A percentile compares a stretch with the other conserved stretches of the same genome.
Evolutionary conservation across 164 flowering plant genomes (phyloP).

Genomic region (Magnolia officinalis): DNA sequence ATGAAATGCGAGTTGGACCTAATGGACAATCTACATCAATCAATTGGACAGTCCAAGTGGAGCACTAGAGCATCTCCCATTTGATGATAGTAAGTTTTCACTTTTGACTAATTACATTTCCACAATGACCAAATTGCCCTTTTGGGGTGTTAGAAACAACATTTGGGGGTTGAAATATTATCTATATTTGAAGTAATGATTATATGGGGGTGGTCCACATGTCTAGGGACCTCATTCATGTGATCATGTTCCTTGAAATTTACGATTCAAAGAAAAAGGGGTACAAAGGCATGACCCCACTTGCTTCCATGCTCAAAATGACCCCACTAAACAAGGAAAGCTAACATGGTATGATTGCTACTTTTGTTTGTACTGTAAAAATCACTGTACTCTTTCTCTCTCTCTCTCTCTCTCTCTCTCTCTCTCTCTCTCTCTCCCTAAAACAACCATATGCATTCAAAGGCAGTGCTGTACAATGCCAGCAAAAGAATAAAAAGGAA

Average conservation of each 20-base stretch:
- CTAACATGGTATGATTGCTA: neutral
- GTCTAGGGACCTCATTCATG: constrained; percentile 1
- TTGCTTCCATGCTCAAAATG: neutral
- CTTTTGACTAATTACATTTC: no score
- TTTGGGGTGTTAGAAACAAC: neutral
- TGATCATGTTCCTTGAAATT: constrained; percentile 12
- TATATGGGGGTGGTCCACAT: neutral
- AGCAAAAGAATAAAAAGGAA: neutral
- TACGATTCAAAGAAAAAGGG: constrained; percentile 6
- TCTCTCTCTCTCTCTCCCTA: neutral
- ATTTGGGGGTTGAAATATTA: neutral
- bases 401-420: neutral
- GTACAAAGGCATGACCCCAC: constrained; percentile 5
- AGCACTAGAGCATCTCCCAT: no score
- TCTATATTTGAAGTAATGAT: neutral
- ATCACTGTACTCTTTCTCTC: neutral
- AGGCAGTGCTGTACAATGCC: neutral
- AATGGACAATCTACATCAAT: no score
- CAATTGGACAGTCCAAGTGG: no score
- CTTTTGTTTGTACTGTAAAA: neutral
- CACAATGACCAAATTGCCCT: neutral
- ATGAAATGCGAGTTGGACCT: no score
- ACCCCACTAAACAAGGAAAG: constrained; percentile 3
- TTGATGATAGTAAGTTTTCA: no score
- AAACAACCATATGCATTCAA: neutral